A percentile compares a stretch with the other conserved stretches of the same genome.
These are phyloP conservation scores for Oryza meyeriana DNA, from an alignment of 176 grass and related monocot genomes.

Conservation along the genomic window DNA sequence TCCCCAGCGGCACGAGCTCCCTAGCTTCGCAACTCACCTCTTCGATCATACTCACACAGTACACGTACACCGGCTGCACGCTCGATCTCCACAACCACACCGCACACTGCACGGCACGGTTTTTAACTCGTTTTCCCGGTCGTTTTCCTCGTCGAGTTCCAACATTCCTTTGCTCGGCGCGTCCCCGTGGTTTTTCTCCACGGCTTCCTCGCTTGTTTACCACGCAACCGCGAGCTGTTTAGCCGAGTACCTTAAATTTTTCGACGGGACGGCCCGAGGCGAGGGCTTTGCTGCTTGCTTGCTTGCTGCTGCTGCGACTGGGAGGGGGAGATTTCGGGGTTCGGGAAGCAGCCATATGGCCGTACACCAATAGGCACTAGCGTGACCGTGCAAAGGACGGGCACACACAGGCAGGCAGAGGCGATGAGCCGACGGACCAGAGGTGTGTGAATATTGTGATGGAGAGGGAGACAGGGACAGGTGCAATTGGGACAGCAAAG, in stretches of 20 bases:
- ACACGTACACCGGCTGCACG: neutral
- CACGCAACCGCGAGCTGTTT: neutral
- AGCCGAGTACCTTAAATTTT: neutral
- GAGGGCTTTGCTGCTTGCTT: neutral
- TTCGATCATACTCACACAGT: neutral
- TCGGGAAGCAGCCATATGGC: constrained; percentile 4
- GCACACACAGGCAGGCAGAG: neutral
- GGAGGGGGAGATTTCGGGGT: neutral
- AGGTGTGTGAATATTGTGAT: neutral
- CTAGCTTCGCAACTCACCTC: neutral
- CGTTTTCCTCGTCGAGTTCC: constrained; percentile 4
- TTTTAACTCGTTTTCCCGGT: neutral
- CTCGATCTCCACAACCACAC: neutral
- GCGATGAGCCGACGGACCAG: neutral
- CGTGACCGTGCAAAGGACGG: neutral
- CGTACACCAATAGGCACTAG: neutral
- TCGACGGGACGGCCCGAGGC: constrained; percentile 13
- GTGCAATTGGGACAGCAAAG: neutral
- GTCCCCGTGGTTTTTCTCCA: neutral
- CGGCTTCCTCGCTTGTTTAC: constrained; percentile 8
- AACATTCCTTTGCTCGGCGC: neutral
- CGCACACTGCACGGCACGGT: neutral
- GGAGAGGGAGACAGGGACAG: neutral
- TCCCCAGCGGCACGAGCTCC: neutral
- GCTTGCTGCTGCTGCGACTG: neutral